Evolutionary conservation across 179 eudicot species (phyloP).

Genomic region (Vitellaria paradoxa): DNA sequence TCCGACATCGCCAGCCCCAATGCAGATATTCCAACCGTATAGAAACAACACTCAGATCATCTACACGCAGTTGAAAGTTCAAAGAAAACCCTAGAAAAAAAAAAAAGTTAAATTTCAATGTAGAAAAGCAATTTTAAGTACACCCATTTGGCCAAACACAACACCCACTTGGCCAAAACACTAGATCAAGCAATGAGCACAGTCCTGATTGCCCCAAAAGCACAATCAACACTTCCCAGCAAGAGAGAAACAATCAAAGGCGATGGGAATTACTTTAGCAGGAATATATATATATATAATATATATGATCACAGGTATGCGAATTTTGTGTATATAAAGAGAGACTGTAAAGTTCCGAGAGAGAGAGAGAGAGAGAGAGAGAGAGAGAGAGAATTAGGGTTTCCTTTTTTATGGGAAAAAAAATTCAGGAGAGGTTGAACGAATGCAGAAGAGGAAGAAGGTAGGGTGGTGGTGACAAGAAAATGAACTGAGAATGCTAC

Average conservation of each 20-base stretch:
- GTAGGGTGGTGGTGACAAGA: background rate
- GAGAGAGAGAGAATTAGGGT: conserved; percentile 28
- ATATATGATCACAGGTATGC: too few species aligned
- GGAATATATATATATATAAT: too few species aligned
- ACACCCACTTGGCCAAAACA: background rate
- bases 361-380: conserved; percentile 1
- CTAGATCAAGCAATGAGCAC: conserved; percentile 15
- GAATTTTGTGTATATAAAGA: background rate
- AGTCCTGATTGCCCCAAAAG: background rate
- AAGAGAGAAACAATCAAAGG: background rate
- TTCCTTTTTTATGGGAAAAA: conserved; percentile 4
- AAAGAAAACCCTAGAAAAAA: background rate
- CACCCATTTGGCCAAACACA: background rate
- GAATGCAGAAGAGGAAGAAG: conserved; percentile 8
- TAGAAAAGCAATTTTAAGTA: background rate
- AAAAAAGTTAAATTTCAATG: background rate
- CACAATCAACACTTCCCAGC: background rate
- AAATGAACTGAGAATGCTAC: background rate
- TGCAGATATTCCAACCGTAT: conserved; percentile 13
- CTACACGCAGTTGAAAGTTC: background rate
- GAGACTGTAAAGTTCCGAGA: background rate
- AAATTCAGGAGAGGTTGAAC: background rate
- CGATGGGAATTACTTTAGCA: background rate
- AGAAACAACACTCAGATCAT: conserved; percentile 4
- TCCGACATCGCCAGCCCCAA: conserved; percentile 58